Percentiles rank a stretch among this genome's conserved stretches.
Evolutionary conservation across 768 basidiomycete genomes (phyloP).

Genomic region (Lactifluus volemus): DNA sequence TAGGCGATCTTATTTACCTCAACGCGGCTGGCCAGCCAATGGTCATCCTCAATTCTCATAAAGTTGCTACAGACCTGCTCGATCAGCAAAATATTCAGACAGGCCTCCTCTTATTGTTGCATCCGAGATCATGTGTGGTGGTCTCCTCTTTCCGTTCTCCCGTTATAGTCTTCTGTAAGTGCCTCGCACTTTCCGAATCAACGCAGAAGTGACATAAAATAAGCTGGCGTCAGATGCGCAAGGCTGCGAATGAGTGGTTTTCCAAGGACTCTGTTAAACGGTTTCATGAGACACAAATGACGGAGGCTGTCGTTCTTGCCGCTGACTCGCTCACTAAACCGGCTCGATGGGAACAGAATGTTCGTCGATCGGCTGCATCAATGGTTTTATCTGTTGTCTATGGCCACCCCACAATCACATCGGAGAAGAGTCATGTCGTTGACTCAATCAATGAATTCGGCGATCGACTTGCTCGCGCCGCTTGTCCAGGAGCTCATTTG

Average conservation of each 20-base stretch:
- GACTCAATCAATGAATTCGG: background rate
- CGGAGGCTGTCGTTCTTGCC: too few relatives aligned
- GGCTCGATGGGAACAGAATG: background rate
- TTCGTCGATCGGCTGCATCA: background rate
- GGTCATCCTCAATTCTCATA: slow-evolving; percentile 1
- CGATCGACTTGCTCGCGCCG: background rate
- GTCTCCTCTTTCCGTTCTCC: background rate
- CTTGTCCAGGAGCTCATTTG: background rate
- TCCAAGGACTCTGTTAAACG: background rate
- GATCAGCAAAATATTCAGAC: slow-evolving; percentile 1
- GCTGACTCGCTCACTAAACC: background rate
- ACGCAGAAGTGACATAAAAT: background rate
- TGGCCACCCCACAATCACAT: background rate
- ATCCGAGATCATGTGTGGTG: too few relatives aligned
- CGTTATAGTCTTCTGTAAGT: background rate
- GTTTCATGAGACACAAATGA: too few relatives aligned
- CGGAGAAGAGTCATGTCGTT: background rate
- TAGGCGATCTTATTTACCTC: too few relatives aligned
- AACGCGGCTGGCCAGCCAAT: too few relatives aligned
- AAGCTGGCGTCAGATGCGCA: background rate
- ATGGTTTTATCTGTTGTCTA: background rate
- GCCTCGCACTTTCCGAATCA: background rate
- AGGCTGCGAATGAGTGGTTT: background rate
- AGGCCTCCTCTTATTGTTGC: too few relatives aligned
- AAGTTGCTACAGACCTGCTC: background rate